These are phyloP conservation scores for Calonectria hongkongensis DNA, from an alignment of 2,329 filamentous ascomycete genomes.

Conservation along the genomic window DNA sequence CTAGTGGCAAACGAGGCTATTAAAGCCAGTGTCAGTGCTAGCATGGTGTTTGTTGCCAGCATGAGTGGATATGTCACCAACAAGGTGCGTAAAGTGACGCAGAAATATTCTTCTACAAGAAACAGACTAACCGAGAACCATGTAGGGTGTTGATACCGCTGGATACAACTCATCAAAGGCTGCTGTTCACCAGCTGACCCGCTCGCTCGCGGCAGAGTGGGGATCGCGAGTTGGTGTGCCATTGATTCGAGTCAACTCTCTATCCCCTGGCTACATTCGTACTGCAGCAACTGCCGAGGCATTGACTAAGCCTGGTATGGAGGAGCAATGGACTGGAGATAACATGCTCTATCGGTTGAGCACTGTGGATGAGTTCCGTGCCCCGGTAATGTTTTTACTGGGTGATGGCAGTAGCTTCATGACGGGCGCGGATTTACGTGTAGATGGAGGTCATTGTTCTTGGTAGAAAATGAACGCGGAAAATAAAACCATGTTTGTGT, in stretches of 20 bases:
- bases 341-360: constrained; percentile 60
- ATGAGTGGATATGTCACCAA: constrained; percentile 68
- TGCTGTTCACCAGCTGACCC: constrained; percentile 70
- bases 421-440: constrained; percentile 61
- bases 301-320: constrained; percentile 55
- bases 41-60: constrained; percentile 69
- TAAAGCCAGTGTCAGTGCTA: constrained; percentile 60
- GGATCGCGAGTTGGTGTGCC: constrained; percentile 62
- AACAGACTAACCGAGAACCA: background rate
- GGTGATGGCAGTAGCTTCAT: constrained; percentile 62
- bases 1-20: constrained; percentile 69
- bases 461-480: constrained; percentile 44
- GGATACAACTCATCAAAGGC: constrained; percentile 74
- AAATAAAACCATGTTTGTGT: no score
- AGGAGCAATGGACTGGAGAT: constrained; percentile 55
- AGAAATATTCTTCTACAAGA: background rate
- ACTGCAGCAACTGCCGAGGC: constrained; percentile 61
- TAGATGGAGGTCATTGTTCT: constrained; percentile 63
- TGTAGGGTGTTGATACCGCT: constrained; percentile 60
- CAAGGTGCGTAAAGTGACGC: constrained; percentile 58
- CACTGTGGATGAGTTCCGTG: constrained; percentile 60
- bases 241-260: constrained; percentile 70
- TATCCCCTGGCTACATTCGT: constrained; percentile 65
- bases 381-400: constrained; percentile 60
- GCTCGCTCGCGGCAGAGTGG: constrained; percentile 73